Percentiles rank a stretch among this genome's conserved stretches.
Conservation (phyloP, 2,329 filamentous ascomycete species). For the Aspergillus sp. region DNA sequence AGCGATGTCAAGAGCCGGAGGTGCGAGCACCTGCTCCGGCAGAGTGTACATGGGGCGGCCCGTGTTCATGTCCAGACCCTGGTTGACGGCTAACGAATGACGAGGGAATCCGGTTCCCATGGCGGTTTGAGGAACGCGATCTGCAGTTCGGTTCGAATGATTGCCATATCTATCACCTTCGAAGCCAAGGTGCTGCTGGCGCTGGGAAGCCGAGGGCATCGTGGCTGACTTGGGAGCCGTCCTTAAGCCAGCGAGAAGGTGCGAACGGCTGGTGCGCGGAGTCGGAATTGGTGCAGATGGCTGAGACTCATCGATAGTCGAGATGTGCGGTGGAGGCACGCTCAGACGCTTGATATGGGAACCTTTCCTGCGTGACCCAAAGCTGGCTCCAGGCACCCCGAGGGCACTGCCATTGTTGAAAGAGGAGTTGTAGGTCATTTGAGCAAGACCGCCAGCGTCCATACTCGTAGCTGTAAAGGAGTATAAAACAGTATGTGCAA, state of each 20-base stretch:
- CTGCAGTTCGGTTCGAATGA: conserved; percentile 45
- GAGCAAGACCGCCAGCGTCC: conserved; percentile 99
- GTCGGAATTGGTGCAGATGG: conserved; percentile 72
- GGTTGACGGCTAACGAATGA: conserved; percentile 41
- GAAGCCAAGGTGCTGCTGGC: conserved; percentile 55
- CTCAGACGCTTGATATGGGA: conserved; percentile 86
- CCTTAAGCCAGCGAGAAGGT: conserved; percentile 87
- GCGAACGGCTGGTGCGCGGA: conserved; percentile 90
- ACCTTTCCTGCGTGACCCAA: conserved; percentile 82
- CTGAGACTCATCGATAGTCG: conserved; percentile 64
- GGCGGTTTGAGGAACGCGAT: conserved; percentile 61
- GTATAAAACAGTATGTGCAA: conserved; percentile 35
- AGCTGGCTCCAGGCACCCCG: conserved; percentile 74
- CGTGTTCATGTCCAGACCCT: conserved; percentile 42
- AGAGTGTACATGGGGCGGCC: conserved; percentile 64
- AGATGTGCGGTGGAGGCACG: conserved; percentile 73
- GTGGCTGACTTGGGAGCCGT: conserved; percentile 87
- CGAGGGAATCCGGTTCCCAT: conserved; percentile 57
- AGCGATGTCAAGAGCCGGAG: conserved; percentile 73
- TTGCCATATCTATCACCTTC: conserved; percentile 52
- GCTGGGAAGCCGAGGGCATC: conserved; percentile 67
- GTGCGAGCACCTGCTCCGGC: conserved; percentile 72
- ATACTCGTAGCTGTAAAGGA: conserved; percentile 49
- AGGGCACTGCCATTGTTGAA: conserved; percentile 67
- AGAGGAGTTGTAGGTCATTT: conserved; percentile 90